These are phyloP conservation scores for Cladosporium colombiae DNA, from an alignment of 2,329 filamentous ascomycete genomes.

Conservation along the genomic window DNA sequence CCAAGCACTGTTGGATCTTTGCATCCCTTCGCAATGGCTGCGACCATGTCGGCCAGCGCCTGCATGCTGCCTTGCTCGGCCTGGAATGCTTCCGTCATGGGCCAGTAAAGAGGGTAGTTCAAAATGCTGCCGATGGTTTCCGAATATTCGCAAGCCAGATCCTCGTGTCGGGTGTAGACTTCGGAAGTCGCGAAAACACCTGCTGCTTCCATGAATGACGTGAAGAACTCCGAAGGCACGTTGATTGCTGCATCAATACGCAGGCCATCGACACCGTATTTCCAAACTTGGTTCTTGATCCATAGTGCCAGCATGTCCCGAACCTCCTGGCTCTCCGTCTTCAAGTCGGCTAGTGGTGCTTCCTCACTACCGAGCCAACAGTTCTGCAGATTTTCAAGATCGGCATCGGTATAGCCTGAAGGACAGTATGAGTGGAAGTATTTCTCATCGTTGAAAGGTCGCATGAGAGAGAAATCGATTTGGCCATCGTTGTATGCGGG, in stretches of 20 bases:
- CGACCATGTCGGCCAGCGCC: slow-evolving; percentile 10
- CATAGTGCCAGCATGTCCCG: slow-evolving; percentile 41
- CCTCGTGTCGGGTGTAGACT: slow-evolving; percentile 30
- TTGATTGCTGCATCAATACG: slow-evolving; percentile 39
- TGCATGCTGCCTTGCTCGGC: slow-evolving; percentile 27
- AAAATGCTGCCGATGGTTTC: slow-evolving; percentile 34
- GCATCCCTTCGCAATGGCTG: background rate
- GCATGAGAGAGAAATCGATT: slow-evolving; percentile 31
- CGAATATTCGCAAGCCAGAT: slow-evolving; percentile 33
- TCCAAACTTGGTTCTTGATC: slow-evolving; percentile 40
- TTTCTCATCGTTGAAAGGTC: slow-evolving; percentile 41
- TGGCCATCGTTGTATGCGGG: slow-evolving; percentile 19
- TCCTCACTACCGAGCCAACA: slow-evolving; percentile 53
- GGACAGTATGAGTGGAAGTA: slow-evolving; percentile 54
- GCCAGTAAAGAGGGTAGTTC: slow-evolving; percentile 39
- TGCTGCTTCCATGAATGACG: slow-evolving; percentile 31
- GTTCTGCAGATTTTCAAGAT: slow-evolving; percentile 28
- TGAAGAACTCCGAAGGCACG: slow-evolving; percentile 35
- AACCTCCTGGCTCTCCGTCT: slow-evolving; percentile 43
- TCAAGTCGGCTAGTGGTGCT: slow-evolving; percentile 47
- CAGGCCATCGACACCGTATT: slow-evolving; percentile 41
- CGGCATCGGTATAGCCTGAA: slow-evolving; percentile 52
- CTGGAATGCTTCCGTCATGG: slow-evolving; percentile 41
- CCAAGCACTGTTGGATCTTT: slow-evolving; percentile 23
- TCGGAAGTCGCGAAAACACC: slow-evolving; percentile 37